Evolutionary conservation across 768 basidiomycete genomes (phyloP).

Genomic region (Termitomyces sp.): DNA sequence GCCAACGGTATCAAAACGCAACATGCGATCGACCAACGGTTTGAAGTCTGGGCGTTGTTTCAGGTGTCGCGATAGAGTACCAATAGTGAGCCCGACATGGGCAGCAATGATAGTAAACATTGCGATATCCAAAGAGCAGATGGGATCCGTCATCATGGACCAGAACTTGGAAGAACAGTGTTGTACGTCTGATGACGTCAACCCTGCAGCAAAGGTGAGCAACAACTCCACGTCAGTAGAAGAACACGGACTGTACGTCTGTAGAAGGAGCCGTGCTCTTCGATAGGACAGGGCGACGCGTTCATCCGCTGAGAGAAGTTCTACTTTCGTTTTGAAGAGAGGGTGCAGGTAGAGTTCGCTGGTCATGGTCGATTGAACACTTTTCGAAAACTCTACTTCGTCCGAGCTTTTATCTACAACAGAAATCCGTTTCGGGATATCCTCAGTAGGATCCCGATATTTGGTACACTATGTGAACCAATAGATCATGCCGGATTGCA

Average conservation of each 20-base stretch:
- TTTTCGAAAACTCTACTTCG: not conserved
- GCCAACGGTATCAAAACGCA: conserved; percentile 48
- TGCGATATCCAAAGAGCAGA: conserved; percentile 43
- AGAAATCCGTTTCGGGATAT: conserved; percentile 14
- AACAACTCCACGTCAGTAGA: not conserved
- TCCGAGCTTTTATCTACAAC: conserved; percentile 11
- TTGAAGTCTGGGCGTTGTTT: conserved; percentile 41
- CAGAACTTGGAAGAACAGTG: conserved; percentile 44
- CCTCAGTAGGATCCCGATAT: conserved; percentile 10
- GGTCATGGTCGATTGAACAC: conserved; percentile 20
- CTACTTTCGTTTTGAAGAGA: conserved; percentile 37
- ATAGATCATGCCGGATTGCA: conserved; percentile 16
- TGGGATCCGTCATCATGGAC: conserved; percentile 48
- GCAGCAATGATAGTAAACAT: conserved; percentile 48
- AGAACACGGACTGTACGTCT: conserved; percentile 37
- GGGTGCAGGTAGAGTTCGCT: conserved; percentile 37
- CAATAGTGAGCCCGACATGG: conserved; percentile 48
- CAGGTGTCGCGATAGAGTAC: conserved; percentile 47
- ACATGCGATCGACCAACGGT: conserved; percentile 41
- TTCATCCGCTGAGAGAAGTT: conserved; percentile 40
- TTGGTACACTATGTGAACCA: conserved; percentile 15
- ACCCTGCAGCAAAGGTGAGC: conserved; percentile 21
- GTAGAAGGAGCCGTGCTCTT: conserved; percentile 41
- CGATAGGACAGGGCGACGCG: conserved; percentile 44
- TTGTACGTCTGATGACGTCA: conserved; percentile 42